Base-by-base conservation (phyloP, 768 basidiomycete genomes). In the Phylloporus rhodoxanthus region DNA sequence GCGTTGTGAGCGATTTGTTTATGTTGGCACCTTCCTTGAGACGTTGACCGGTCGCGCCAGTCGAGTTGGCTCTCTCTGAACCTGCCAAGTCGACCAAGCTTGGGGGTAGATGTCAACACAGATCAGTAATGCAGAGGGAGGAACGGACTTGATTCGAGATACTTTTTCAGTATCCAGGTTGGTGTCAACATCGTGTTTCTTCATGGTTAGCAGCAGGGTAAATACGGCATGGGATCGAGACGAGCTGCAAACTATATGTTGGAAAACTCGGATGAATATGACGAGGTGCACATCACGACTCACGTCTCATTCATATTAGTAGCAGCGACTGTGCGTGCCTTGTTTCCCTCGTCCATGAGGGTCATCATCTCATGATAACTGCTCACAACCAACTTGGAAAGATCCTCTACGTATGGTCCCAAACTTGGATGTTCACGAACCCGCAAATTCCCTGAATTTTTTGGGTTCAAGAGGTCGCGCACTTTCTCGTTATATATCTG, bases 241-340 rank as follows among this genome's bases (percentile, higher is more conserved):
- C 8, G 92, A 95, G 15, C 89, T 91, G 59, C 15, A 46, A 55
- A 39, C 43, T 28, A 36, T 48, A 49, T 50, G 51, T 57, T 52
- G 40, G 40, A 44, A n/a, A 30, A 8, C 25, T 28, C 11, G 3
- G 15, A 21, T 15, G 41, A 38, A 29, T 23, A 26, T 15, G 33
- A 32, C 48, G 9, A 37, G 6, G 9, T 30, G 8, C 14, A 28
- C n/a, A 45, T 37, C 15, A 36, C n/a, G n/a, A 71, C 83, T 59
- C 65, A 90, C 79, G 93, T 96, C 71, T 97, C 96, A 71, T 99
- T 99, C 96, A 99, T 99, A 70, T 96, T 93, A 19, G 96, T 99
- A 21, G 96, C 94, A 19, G 96, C 96, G 20, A 99, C 95, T 13
- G 96, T 98, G 43, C 96, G 77, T 45, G 96, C 94, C 73, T 98